phyloP scores from a whole-genome alignment of 805 yeast species.

The Barnettozyma californica region DNA sequence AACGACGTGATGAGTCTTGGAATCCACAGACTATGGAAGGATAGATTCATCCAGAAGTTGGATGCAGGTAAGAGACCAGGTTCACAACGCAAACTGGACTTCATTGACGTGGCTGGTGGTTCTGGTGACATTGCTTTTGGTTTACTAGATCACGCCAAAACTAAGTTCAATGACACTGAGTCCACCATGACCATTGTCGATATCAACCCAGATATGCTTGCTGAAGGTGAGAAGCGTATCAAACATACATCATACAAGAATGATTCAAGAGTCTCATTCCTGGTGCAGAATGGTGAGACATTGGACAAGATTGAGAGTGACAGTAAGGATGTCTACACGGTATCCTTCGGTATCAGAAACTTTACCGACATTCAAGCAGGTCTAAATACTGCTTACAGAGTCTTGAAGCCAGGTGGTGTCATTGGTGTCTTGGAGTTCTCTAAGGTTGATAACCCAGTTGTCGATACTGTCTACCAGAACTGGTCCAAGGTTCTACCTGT shows the following conservation, averaged over 20 bases:
- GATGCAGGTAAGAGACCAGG: slow-evolving; percentile 95
- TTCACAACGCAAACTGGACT: slow-evolving; percentile 64
- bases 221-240: slow-evolving; percentile 82
- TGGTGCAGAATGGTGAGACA: slow-evolving; percentile 90
- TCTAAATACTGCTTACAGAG: slow-evolving; percentile 89
- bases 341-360: slow-evolving; percentile 96
- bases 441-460: slow-evolving; percentile 74
- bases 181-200: slow-evolving; percentile 89
- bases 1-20: slow-evolving; percentile 98
- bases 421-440: slow-evolving; percentile 95
- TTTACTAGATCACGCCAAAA: slow-evolving; percentile 82
- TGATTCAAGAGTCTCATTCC: slow-evolving; percentile 59
- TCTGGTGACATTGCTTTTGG: slow-evolving; percentile 98
- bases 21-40: slow-evolving; percentile 91
- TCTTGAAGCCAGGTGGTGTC: slow-evolving; percentile 94
- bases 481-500: slow-evolving; percentile 87
- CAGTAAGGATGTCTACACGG: slow-evolving; percentile 92
- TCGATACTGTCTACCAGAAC: slow-evolving; percentile 75
- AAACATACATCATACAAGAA: slow-evolving; percentile 47
- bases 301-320: slow-evolving; percentile 79
- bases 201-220: slow-evolving; percentile 93
- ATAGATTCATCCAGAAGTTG: slow-evolving; percentile 76
- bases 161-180: slow-evolving; percentile 64
- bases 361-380: slow-evolving; percentile 95
- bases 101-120: slow-evolving; percentile 97